A percentile compares a stretch with the other conserved stretches of the same genome.
phyloP scores from a whole-genome alignment of 306 rosid genomes.

The Prunus dulcis region DNA sequence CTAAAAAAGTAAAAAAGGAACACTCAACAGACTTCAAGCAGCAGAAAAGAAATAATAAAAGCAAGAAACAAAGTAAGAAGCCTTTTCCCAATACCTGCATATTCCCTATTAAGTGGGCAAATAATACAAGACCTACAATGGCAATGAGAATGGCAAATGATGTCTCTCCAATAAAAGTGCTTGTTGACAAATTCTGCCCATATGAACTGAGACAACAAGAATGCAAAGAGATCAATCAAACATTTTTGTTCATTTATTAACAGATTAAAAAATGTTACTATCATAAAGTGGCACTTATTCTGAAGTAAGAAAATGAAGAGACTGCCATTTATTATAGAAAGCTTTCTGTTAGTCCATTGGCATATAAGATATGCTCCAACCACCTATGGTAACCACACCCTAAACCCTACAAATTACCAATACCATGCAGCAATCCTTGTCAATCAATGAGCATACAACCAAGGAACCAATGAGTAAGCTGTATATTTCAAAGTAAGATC shows the following conservation, averaged over 20 bases:
- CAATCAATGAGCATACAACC: background rate
- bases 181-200: slow-evolving; percentile 86
- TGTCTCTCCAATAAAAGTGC: slow-evolving; percentile 90
- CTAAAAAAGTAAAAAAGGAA: background rate
- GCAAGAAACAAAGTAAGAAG: slow-evolving; percentile 11
- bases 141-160: slow-evolving; percentile 90
- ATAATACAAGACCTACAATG: slow-evolving; percentile 90
- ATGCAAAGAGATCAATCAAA: slow-evolving; percentile 12
- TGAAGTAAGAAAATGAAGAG: background rate
- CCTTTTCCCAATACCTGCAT: slow-evolving; percentile 70
- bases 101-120: slow-evolving; percentile 94
- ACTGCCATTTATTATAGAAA: background rate
- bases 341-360: background rate
- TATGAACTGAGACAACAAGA: slow-evolving; percentile 70
- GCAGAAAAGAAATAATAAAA: slow-evolving; percentile 4
- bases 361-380: background rate
- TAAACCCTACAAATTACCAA: background rate
- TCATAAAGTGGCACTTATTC: background rate
- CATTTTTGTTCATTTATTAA: background rate
- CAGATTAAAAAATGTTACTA: background rate
- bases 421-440: background rate
- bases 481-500: background rate
- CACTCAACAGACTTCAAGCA: slow-evolving; percentile 6
- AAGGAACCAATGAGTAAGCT: background rate
- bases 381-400: background rate